phyloP scores from a whole-genome alignment of 345 rosid species.

The Euclidium syriacum region DNA sequence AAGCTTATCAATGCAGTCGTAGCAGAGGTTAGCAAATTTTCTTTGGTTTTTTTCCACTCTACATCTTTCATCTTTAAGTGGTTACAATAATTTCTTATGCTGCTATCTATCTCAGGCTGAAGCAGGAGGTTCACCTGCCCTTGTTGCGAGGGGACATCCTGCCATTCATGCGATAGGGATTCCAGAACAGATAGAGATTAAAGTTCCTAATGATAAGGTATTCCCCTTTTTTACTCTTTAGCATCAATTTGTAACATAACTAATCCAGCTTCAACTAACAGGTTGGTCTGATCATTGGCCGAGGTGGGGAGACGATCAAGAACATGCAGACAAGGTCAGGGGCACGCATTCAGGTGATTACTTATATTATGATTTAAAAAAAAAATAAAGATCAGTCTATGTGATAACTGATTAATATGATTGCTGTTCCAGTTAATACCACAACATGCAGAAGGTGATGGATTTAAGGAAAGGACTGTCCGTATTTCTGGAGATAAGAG shows the following conservation, averaged over 20 bases:
- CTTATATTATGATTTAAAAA: background rate
- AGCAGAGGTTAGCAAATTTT: slow-evolving; percentile 53
- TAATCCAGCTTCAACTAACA: slow-evolving; percentile 19
- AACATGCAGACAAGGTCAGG: slow-evolving; percentile 78
- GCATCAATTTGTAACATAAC: background rate
- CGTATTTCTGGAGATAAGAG: slow-evolving; percentile 75
- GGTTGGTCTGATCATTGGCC: slow-evolving; percentile 91
- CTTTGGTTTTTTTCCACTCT: background rate
- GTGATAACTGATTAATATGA: slow-evolving; percentile 6
- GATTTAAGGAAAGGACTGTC: slow-evolving; percentile 73
- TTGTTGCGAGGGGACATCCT: slow-evolving; percentile 76
- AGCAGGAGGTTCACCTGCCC: slow-evolving; percentile 90
- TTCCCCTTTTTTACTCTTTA: background rate
- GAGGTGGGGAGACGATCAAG: slow-evolving; percentile 88
- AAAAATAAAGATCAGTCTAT: background rate
- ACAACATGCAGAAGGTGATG: slow-evolving; percentile 85
- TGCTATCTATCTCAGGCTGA: slow-evolving; percentile 53
- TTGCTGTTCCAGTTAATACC: slow-evolving; percentile 61
- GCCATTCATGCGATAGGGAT: slow-evolving; percentile 40
- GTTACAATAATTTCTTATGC: background rate
- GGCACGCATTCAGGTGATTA: slow-evolving; percentile 90
- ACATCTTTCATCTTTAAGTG: background rate
- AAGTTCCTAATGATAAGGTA: slow-evolving; percentile 91
- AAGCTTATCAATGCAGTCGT: slow-evolving; percentile 80
- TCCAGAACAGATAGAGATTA: slow-evolving; percentile 66